Evolutionary conservation across 495 filamentous ascomycete genomes (phyloP), one percentile per base, ranked within the genome.

Genomic region (Chaetomium cochliodes): DNA sequence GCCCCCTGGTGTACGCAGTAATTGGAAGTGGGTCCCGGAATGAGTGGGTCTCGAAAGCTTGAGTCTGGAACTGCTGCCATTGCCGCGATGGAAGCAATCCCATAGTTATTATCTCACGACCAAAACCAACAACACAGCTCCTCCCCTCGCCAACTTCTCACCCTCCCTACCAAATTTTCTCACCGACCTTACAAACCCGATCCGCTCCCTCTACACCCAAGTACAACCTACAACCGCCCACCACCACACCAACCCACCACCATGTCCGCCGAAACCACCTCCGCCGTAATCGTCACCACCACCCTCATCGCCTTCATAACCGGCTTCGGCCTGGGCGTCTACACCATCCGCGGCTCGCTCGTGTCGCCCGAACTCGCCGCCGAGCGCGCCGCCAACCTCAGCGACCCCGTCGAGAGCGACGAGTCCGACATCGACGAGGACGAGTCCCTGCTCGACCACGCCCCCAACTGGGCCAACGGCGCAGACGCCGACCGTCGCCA

Each of bases 271-370:
- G 60, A 63, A 33, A 37, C 41, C 0, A 20, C 65, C 52, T 60
- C 72, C 23, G 51, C 50, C 20, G 64, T 79, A 55, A 78, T 92
- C 60, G 74, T 89, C 30, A 79, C 85, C 58, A 90, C 90, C 66
- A 82, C 83, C 60, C 78, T 91, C 51, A 72, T 88, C 11, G 82
- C 86, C 30, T 84, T 90, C 28, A 56, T 89, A 55, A 72, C 85
- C 0, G 87, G 90, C 62, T 92, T 89, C 64, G 71, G 85, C 46
- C 72, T 86, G 9, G 83, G 82, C 60, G 68, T 84, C 65, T 82
- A 77, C 67, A 75, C 82, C 11, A 77, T 82, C 49, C 73, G 78
- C 20, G 83, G 83, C 33, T 82, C 82, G 69, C 65, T 85, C 20
- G 68, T 84, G 44, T 77, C 79, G 1, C 82, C 83, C 1, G 62